Base-by-base conservation (phyloP, 1,139 yeast genomes). In the Pneumocystis oryctolagi region DNA sequence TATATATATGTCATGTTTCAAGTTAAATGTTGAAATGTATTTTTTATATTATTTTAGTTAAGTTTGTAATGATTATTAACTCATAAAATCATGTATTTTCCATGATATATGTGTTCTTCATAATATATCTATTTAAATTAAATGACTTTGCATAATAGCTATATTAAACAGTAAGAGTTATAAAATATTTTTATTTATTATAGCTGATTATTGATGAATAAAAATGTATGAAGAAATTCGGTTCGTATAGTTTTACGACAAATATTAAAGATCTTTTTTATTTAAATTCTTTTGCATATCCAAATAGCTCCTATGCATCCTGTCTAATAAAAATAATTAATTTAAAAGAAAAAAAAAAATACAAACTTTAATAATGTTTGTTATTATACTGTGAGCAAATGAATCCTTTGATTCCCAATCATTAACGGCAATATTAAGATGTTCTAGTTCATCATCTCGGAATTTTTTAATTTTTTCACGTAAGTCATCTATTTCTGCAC, bases 381-480 rank as follows among this genome's bases (percentile, higher is more conserved):
- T 92, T 63, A 92, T 78, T 56, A 90, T 73, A 77, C 85, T 80
- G 74, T 94, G 92, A 1, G 98, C 98, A 61, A 88, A 88, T 1
- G 99, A 98, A 69, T 84, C 82, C 68, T 89, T 87, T 0, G 98
- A 92, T 71, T 92, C 97, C 66, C 66, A 65, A 71, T 90, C 81
- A 68, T 87, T 85, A 53, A 94, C 82, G 0, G 98, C 98, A 0
- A 96, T 92, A 69, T 92, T 89, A 70, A 94, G 78, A 77, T 92
- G 99, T 74, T 92, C 98, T 67, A 92, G 78, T 73, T 92, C 99
- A 65, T 92, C 96, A 72, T 92, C 98, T 72, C 99, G 80, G 72
- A 92, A 94, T 64, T 82, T 79, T 67, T 83, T 84, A 62, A 94
- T 84, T 2, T 82, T 79, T 47, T 80, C 76, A 67, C 83, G 85